Evolutionary conservation across 2,329 filamentous ascomycete species (phyloP).

Genomic region (Zymoseptoria passerinii): DNA sequence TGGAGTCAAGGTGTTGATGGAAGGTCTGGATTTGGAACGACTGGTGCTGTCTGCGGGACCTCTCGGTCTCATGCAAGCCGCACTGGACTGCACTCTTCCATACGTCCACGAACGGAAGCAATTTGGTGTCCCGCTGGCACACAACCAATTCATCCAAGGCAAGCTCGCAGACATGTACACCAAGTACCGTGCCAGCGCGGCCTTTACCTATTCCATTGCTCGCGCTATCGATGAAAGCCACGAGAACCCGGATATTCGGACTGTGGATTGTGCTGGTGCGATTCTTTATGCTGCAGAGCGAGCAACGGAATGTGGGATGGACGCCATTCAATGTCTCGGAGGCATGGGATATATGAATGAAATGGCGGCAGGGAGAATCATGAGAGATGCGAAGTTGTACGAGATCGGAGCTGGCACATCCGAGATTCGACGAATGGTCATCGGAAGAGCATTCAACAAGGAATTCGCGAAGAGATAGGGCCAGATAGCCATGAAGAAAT

Average conservation of each 20-base stretch:
- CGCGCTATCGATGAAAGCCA: slow-evolving; percentile 61
- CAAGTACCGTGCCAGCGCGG: slow-evolving; percentile 71
- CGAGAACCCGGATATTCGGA: slow-evolving; percentile 49
- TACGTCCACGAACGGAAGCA: slow-evolving; percentile 86
- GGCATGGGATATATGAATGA: slow-evolving; percentile 97
- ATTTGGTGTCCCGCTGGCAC: slow-evolving; percentile 76
- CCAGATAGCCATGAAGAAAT: background rate
- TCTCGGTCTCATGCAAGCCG: slow-evolving; percentile 87
- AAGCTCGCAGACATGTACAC: slow-evolving; percentile 97
- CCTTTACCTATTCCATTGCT: slow-evolving; percentile 83
- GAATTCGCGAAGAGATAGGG: slow-evolving; percentile 48
- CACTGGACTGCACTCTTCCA: slow-evolving; percentile 75
- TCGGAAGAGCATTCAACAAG: slow-evolving; percentile 85
- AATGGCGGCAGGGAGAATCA: slow-evolving; percentile 76
- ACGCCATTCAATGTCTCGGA: slow-evolving; percentile 85
- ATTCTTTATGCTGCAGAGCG: slow-evolving; percentile 90
- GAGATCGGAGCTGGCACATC: slow-evolving; percentile 96
- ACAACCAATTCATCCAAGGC: slow-evolving; percentile 88
- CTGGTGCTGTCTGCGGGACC: slow-evolving; percentile 87
- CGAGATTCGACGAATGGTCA: slow-evolving; percentile 88
- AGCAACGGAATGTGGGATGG: slow-evolving; percentile 76
- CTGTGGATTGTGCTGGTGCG: slow-evolving; percentile 88
- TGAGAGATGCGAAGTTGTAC: slow-evolving; percentile 75
- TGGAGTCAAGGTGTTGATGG: slow-evolving; percentile 88
- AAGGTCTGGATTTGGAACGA: slow-evolving; percentile 87